A percentile compares a stretch with the other conserved stretches of the same genome.
These are phyloP conservation scores for Tephrocybe sp. DNA, from an alignment of 768 basidiomycete species.

Conservation along the genomic window DNA sequence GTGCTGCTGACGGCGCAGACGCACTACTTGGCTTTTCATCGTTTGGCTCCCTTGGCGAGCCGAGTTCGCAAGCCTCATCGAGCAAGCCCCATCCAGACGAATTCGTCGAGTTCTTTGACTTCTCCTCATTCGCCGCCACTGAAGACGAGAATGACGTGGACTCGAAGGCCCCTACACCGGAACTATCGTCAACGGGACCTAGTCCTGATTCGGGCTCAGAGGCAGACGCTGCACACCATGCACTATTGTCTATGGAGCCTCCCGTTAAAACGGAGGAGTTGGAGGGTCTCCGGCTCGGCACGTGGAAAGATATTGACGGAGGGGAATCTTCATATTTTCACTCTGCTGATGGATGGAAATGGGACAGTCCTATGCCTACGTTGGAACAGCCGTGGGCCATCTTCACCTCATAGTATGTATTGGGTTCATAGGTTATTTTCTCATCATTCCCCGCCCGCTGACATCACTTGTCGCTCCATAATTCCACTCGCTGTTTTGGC, in stretches of 20 bases:
- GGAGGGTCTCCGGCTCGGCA: constrained; percentile 54
- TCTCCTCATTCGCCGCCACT: constrained; percentile 54
- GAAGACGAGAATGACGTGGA: constrained; percentile 56
- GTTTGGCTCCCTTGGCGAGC: constrained; percentile 30
- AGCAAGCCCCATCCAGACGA: constrained; percentile 38
- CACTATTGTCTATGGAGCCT: constrained; percentile 42
- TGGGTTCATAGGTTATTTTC: constrained; percentile 38
- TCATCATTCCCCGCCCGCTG: constrained; percentile 19
- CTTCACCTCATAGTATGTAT: constrained; percentile 49
- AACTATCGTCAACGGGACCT: constrained; percentile 74
- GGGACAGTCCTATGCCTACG: constrained; percentile 66
- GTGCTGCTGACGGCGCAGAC: constrained; percentile 40
- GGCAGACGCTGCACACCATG: constrained; percentile 47
- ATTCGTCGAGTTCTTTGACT: constrained; percentile 68
- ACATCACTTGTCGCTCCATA: constrained; percentile 18
- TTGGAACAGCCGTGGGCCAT: constrained; percentile 76
- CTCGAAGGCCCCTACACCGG: constrained; percentile 75
- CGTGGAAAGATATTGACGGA: constrained; percentile 72
- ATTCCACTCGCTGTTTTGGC: constrained; percentile 24
- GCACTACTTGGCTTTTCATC: constrained; percentile 33
- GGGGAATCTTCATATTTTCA: constrained; percentile 74
- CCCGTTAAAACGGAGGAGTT: constrained; percentile 49
- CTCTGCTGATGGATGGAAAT: constrained; percentile 60
- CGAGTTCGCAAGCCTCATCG: constrained; percentile 26
- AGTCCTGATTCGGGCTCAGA: constrained; percentile 78